Evolutionary conservation across 2,329 filamentous ascomycete species (phyloP), one percentile per base, ranked within the genome.

Genomic region (Botrytis elliptica): DNA sequence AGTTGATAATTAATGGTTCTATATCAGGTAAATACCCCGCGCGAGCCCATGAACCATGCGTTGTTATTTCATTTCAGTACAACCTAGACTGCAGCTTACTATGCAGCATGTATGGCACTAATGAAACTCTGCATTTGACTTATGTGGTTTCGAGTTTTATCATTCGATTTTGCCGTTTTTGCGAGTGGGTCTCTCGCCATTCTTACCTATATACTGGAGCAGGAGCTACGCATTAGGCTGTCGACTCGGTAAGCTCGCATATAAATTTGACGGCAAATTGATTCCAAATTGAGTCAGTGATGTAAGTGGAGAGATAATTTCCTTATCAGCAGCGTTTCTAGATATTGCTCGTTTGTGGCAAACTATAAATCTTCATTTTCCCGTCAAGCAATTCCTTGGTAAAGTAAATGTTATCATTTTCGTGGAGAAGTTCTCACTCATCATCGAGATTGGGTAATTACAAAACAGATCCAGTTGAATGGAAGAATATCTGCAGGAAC

Each of bases 51-150:
- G 33, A 62, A 70, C 67, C 25, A 60, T 44, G 40, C 46, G n/a
- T n/a, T 44, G 12, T 70, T n/a, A 70, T 70, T 44, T 46, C 22
- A 46, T 36, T 62, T 62, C 55, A 46, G 40, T 67, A 46, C 38
- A 36, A 36, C 52, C n/a, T 46, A 62, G 18, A 36, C 9, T 42
- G 36, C 22, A 69, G 66, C 52, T 69, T 69, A 68, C 22, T 22
- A 40, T 68, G 65, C 29, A 70, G 12, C 20, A 70, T 70, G 44
- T 60, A 70, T 60, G 10, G n/a, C 67, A 70, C 52, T 20, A 44
- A 60, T 18, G 52, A 70, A 36, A 70, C n/a, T 29, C 59, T 36
- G 10, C 52, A 62, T 22, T 3, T 20, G 40, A 36, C 1, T 62
- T 44, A 20, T 14, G 18, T 36, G 52, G 38, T 46, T 62, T 70